These are phyloP conservation scores for Kickxella alabastrina DNA, from an alignment of 192 early-diverging fungal genomes.

Conservation along the genomic window DNA sequence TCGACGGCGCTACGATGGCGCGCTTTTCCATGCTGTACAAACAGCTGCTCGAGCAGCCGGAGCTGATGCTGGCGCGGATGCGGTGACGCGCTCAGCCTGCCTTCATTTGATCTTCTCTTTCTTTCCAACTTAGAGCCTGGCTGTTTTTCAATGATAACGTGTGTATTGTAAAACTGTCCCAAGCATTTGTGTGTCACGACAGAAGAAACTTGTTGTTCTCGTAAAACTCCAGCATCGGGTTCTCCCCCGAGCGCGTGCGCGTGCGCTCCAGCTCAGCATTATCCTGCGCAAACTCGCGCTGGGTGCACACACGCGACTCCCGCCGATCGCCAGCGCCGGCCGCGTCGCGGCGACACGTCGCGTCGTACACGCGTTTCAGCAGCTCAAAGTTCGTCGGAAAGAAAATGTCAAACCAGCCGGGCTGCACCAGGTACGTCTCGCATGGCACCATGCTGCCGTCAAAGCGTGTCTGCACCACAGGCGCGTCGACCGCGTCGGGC, in stretches of 20 bases:
- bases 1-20: slow-evolving; percentile 95
- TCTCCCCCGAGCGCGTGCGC: slow-evolving; percentile 80
- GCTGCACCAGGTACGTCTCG: slow-evolving; percentile 93
- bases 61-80: slow-evolving; percentile 58
- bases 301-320: slow-evolving; percentile 53
- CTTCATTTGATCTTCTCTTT: too few species aligned
- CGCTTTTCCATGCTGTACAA: slow-evolving; percentile 87
- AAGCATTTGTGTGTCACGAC: slow-evolving; percentile 31
- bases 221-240: slow-evolving; percentile 94
- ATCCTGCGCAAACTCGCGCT: slow-evolving; percentile 72
- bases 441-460: slow-evolving; percentile 88
- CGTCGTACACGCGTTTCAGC: slow-evolving; percentile 70
- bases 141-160: too few species aligned
- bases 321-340: slow-evolving; percentile 15
- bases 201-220: slow-evolving; percentile 75
- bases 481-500: slow-evolving; percentile 67
- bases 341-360: slow-evolving; percentile 53
- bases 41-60: slow-evolving; percentile 79
- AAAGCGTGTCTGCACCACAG: slow-evolving; percentile 95
- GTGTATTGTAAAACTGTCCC: too few species aligned
- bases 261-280: slow-evolving; percentile 77
- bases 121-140: too few species aligned
- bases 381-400: slow-evolving; percentile 97
- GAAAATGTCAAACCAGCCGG: slow-evolving; percentile 98
- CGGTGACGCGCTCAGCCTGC: too few species aligned